phyloP scores from a whole-genome alignment of 1,139 yeast genomes.

The Magnusiomyces sp. region DNA sequence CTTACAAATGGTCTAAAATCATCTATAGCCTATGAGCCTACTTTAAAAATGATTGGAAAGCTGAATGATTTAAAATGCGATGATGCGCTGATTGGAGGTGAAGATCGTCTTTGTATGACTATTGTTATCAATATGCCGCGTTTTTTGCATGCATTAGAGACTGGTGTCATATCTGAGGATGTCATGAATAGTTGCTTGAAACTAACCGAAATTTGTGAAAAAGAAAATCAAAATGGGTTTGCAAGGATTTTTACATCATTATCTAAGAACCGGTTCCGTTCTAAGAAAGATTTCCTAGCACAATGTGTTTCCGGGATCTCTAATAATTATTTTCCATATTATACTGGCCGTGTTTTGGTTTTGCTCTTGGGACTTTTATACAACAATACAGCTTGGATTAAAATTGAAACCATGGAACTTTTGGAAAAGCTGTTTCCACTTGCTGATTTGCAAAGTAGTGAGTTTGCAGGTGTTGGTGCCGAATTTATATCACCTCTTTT shows the following conservation, averaged over 20 bases:
- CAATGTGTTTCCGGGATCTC: slow-evolving; percentile 69
- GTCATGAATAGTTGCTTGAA: slow-evolving; percentile 21
- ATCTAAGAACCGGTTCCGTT: slow-evolving; percentile 69
- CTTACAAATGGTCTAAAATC: slow-evolving; percentile 80
- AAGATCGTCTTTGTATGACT: slow-evolving; percentile 60
- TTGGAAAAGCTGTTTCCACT: slow-evolving; percentile 67
- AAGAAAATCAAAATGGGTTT: slow-evolving; percentile 49
- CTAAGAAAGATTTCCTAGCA: slow-evolving; percentile 77
- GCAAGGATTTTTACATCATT: slow-evolving; percentile 70
- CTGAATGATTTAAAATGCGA: slow-evolving; percentile 59
- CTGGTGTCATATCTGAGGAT: slow-evolving; percentile 38
- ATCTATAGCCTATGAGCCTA: slow-evolving; percentile 67
- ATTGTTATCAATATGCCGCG: slow-evolving; percentile 76
- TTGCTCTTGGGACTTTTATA: slow-evolving; percentile 70
- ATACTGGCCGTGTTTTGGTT: slow-evolving; percentile 66
- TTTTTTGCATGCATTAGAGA: slow-evolving; percentile 69
- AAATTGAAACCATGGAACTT: slow-evolving; percentile 66
- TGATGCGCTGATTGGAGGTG: slow-evolving; percentile 53
- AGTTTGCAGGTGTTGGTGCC: slow-evolving; percentile 86
- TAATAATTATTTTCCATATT: slow-evolving; percentile 61
- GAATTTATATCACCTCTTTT: slow-evolving; percentile 86
- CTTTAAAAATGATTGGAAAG: slow-evolving; percentile 65
- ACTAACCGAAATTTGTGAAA: slow-evolving; percentile 55
- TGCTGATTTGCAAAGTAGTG: slow-evolving; percentile 69
- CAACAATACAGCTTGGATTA: slow-evolving; percentile 71